Base-by-base conservation (phyloP, 1,139 yeast species). In the Candida gigantensis region DNA sequence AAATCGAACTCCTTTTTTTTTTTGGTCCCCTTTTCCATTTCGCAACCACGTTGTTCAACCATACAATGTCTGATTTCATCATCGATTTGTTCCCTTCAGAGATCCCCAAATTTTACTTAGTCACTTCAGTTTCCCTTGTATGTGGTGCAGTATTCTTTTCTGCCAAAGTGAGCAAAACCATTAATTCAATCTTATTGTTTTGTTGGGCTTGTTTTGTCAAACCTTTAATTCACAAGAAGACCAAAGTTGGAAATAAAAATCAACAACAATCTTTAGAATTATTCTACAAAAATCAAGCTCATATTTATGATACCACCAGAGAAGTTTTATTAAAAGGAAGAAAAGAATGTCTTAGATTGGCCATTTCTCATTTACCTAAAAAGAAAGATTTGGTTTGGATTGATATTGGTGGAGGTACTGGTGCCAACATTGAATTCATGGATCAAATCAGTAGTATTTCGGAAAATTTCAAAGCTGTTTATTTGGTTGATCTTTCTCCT, bases 391-490 rank as follows among this genome's bases (percentile, higher is more conserved):
- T 83, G 36, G 81, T 84, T 31, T 85, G 95, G 95, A 72, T 85
- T 37, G 95, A 85, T 56, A 73, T 84, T 54, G 95, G 95, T 36
- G 94, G 94, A 28, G 94, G 94, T 18, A 84, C 95, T 5, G 95
- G 95, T 33, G 71, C 82, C 59, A 85, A 85, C 60, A 81, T 85
- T 50, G 94, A 85, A 58, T 72, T 73, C 49, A 85, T 85, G 95
- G 68, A 82, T 55, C 56, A 65, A 35, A 61, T 78, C 31, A 62
- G 74, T 39, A 74, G 81, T 5, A 61, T 80, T 28, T 51, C 73
- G 28, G 54, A 62, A 19, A 60, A 72, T 43, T 85, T 85, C 59
- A 74, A 75, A 49, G 83, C 84, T 7, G 73, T 85, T 31, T 84
- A 83, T 52, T 69, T 85, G 42, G 80, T 85, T 36, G 95, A 85